Evolutionary conservation across 2,329 filamentous ascomycete genomes (phyloP).

Genomic region (Apiospora aurea): DNA sequence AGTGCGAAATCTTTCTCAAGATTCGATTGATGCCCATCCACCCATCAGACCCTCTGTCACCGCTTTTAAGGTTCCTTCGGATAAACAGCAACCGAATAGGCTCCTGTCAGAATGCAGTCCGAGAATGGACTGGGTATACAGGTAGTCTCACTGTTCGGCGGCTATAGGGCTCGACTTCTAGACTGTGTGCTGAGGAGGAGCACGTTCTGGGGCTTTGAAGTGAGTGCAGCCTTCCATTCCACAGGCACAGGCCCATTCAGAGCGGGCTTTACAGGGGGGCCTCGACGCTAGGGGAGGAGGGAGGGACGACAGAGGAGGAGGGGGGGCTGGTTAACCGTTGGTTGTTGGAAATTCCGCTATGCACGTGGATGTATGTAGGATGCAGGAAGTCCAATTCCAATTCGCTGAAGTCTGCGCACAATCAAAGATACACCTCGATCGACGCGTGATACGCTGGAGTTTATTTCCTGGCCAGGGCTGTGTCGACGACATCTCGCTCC

Average conservation of each 20-base stretch:
- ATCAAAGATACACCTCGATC: constrained; percentile 9
- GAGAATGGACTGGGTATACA: background rate
- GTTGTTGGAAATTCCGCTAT: constrained; percentile 19
- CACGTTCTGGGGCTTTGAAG: background rate
- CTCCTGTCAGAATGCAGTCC: constrained; percentile 10
- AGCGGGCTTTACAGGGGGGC: constrained; percentile 13
- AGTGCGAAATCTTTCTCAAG: background rate
- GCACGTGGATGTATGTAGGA: constrained; percentile 15
- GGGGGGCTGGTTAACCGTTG: constrained; percentile 8
- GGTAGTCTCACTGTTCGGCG: background rate
- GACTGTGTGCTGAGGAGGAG: background rate
- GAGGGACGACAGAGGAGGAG: background rate
- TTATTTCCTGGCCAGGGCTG: background rate
- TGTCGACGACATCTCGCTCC: background rate
- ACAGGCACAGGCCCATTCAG: constrained; percentile 5
- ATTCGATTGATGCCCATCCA: background rate
- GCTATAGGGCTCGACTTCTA: constrained; percentile 3
- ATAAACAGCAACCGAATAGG: background rate
- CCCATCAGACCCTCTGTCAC: background rate
- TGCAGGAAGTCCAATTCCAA: background rate
- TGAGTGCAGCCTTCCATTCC: constrained; percentile 8
- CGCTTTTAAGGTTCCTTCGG: background rate
- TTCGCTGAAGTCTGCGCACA: constrained; percentile 18
- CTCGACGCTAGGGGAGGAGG: background rate
- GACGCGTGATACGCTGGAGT: background rate